Base-by-base conservation (phyloP, 2,329 filamentous ascomycete species). In the Rutstroemia sp. region DNA sequence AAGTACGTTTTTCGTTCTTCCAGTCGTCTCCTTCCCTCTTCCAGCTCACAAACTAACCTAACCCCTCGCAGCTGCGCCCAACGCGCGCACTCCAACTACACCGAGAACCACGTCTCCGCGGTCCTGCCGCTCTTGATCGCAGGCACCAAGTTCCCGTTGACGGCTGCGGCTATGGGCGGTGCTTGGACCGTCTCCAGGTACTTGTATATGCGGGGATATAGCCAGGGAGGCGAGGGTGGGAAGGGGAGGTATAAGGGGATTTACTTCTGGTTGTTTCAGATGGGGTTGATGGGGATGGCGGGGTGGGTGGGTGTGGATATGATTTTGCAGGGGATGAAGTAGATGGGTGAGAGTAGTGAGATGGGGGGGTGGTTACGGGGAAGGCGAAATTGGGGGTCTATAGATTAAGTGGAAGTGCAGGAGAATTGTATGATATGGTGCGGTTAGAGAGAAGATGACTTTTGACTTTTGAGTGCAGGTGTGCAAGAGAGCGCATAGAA, bases 61-160 rank as follows among this genome's bases (percentile, higher is more conserved):
- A 5, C 44, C 21, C 10, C 9, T n/a, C 7, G 2, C 19, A 47
- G 44, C 75, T 86, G 82, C 73, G 79, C 79, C 52, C 82, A 85
- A 66, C 79, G 81, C 49, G 77, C 81, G 9, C 84, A 87, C 68
- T 71, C 74, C 63, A 86, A 87, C 74, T 87, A 77, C 71, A 76
- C 75, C 61, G 85, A 87, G 74, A 84, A 81, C 71, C 73, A 80
- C 38, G 71, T 77, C 8, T 73, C 80, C 3, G 74, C 80, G 66
- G 65, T 86, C 10, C 74, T 71, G 21, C 71, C 75, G 23, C 71
- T 85, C 10, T 68, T 84, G 58, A 74, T 87, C 63, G 71, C 79
- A 9, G 83, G 84, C 34, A 66, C 85, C 23, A 68, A 70, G 39
- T 83, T 74, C 68, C 85, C 84, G 2, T 57, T 75, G 5, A 69